Base-by-base conservation (phyloP, 148 eudicot genomes). In the Camellia sinensis region DNA sequence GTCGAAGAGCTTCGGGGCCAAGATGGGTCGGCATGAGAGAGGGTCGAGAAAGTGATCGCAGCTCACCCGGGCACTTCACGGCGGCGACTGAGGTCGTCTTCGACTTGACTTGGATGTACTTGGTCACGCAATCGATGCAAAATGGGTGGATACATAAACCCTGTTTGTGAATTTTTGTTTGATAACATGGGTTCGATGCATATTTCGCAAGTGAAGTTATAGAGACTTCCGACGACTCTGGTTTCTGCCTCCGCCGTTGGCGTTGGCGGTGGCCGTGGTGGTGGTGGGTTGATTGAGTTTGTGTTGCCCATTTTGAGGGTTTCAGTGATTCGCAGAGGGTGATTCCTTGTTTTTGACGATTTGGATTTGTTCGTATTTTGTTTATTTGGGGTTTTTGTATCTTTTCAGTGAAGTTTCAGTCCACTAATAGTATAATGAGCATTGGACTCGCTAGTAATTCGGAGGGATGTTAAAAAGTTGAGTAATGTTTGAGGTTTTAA, bases 131-230 rank as follows among this genome's bases (percentile, higher is more conserved):
- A 10, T 82, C 83, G 6, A 61, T 68, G 78, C 91, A 88, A 59
- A 75, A 88, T 0, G 87, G 87, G 80, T 88, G 91, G 6, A 59
- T 6, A 53, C 87, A 86, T 8, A n/a, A 45, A 19, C 22, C 40
- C 2, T 37, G 80, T 82, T 86, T 12, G 2, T 71, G 87, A 84
- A 84, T 50, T 41, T 78, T 73, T 71, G 73, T 48, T 73, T 3
- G 83, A 21, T 7, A 8, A 6, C 6, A 82, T 54, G 7, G 87
- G 84, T 12, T 88, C 90, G 77, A 80, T 82, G 76, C 90, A 88
- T 40, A 88, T 84, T 73, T 88, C 85, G 76, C 90, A 86, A 37
- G 87, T 84, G 87, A 85, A 82, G 59, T 1, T 12, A 0, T 12
- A 0, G 74, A 70, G 37, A 19, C 5, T 40, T 37, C 45, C 6